A percentile compares a stretch with the other conserved stretches of the same genome.
Evolutionary conservation across 2,329 filamentous ascomycete genomes (phyloP).

Genomic region (Fusarium tupiense): DNA sequence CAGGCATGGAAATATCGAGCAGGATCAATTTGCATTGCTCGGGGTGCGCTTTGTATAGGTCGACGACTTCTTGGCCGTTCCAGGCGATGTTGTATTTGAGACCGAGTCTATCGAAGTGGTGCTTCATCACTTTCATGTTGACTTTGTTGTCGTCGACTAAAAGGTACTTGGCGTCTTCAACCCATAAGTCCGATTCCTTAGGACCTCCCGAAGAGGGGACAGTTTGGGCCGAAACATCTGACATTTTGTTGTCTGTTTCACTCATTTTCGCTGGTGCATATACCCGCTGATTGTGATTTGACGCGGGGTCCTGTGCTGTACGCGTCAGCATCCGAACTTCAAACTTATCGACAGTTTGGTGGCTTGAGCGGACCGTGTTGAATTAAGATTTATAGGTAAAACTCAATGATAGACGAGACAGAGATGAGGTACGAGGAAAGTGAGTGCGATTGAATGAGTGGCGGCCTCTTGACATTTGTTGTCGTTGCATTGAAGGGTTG

Average conservation of each 20-base stretch:
- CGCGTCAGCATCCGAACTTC: not conserved
- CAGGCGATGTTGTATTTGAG: not conserved
- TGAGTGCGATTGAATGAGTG: not conserved
- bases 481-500: not conserved
- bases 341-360: no score
- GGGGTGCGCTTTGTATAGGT: not conserved
- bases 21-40: constrained; percentile 1
- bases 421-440: no score
- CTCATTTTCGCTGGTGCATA: not conserved
- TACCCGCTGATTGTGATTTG: not conserved
- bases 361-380: not conserved
- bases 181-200: rapidly evolving
- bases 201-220: rapidly evolving
- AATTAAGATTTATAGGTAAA: no score
- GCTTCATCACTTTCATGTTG: not conserved
- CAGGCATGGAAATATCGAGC: constrained; percentile 7
- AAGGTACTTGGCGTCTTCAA: not conserved
- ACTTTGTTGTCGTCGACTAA: constrained; percentile 11
- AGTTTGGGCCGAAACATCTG: not conserved
- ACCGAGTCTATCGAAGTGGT: not conserved
- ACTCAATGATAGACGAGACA: rapidly evolving
- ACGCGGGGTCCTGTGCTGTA: not conserved
- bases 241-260: not conserved
- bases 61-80: constrained; percentile 10
- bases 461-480: not conserved